Evolutionary conservation across 495 filamentous ascomycete species (phyloP), one percentile per base, ranked within the genome.

Genomic region (Neurospora sublineolata): DNA sequence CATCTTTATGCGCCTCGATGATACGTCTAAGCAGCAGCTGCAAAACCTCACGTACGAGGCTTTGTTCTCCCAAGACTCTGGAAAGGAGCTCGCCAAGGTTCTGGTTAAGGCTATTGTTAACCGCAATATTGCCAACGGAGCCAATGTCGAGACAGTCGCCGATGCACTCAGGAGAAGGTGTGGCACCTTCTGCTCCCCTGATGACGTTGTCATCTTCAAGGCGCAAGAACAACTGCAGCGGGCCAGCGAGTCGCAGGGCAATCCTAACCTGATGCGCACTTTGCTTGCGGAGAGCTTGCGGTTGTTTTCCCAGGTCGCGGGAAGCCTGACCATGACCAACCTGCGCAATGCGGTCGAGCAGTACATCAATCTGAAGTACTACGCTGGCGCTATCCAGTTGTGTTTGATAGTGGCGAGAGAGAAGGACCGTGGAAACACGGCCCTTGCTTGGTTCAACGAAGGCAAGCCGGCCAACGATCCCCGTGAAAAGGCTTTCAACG

Each of bases 61-160:
- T 38, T 88, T 99, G 1, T 98, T 97, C 80, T 91, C 92, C 20
- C 89, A 90, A 37, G 79, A 82, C 38, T 85, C 86, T 42, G 95
- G 96, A 11, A 93, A 93, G 72, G 92, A 97, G 30, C 87, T 98
- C n/a, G 96, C 94, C 27, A 97, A 97, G 81, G 90, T 97, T 71
- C 84, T 99, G 3, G 96, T 99, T 44, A 98, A 97, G 80, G 94
- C 94, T 2, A 97, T 99, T 74, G 95, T 99, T 70, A 98, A 98
- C 81, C 86, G 93, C 42, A 98, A 96, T 80, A 98, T 99, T 77
- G 92, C 93, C 44, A 94, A 91, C 74, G 95, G 95, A 30, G 92
- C 93, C 30, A 98, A 97, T 75, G 94, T 99, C 20, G 95, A 99
- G 79, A 97, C 94, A 0, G 92, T 99, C 46, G 94, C 95, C 0